Conservation (phyloP, 164 flowering plant species). For the Kalanchoe fedtschenkoi region DNA sequence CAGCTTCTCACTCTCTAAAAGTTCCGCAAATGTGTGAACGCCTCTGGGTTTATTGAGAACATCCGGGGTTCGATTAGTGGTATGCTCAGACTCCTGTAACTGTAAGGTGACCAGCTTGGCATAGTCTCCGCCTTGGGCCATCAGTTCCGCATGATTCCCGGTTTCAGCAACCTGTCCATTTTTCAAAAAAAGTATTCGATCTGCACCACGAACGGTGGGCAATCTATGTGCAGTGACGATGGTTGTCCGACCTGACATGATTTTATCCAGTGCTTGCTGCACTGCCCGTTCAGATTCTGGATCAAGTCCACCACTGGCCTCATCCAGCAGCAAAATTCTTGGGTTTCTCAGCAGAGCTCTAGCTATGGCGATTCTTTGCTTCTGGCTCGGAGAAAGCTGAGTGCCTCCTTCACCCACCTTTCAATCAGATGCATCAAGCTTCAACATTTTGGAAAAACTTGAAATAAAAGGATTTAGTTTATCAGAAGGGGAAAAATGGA, state of each 20-base stretch:
- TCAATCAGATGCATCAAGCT: slow-evolving; percentile 7
- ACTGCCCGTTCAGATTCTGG: slow-evolving; percentile 50
- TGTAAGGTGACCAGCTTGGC: slow-evolving; percentile 51
- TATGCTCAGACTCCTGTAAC: slow-evolving; percentile 8
- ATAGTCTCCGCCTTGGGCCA: slow-evolving; percentile 47
- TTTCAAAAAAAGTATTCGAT: slow-evolving; percentile 41
- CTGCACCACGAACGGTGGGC: slow-evolving; percentile 41
- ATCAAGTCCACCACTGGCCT: slow-evolving; percentile 68
- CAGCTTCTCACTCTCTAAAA: slow-evolving; percentile 9
- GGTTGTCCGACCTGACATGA: slow-evolving; percentile 46
- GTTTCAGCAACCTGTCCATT: slow-evolving; percentile 55
- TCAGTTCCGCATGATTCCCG: slow-evolving; percentile 47
- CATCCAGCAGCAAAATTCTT: slow-evolving; percentile 55
- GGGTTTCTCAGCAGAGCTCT: slow-evolving; percentile 60
- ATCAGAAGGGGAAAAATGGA: too few relatives aligned
- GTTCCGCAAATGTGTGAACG: slow-evolving; percentile 15
- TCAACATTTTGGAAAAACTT: not conserved
- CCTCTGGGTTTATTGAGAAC: slow-evolving; percentile 8
- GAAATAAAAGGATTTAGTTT: too few relatives aligned
- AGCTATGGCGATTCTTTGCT: slow-evolving; percentile 61
- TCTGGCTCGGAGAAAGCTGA: slow-evolving; percentile 64
- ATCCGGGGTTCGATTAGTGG: slow-evolving; percentile 10
- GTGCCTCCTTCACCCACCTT: slow-evolving; percentile 70
- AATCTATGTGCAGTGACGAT: slow-evolving; percentile 54
- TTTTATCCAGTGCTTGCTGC: slow-evolving; percentile 39